A percentile compares a stretch with the other conserved stretches of the same genome.
Conservation (phyloP, 2,329 filamentous ascomycete genomes). For the Truncatella angustata region DNA sequence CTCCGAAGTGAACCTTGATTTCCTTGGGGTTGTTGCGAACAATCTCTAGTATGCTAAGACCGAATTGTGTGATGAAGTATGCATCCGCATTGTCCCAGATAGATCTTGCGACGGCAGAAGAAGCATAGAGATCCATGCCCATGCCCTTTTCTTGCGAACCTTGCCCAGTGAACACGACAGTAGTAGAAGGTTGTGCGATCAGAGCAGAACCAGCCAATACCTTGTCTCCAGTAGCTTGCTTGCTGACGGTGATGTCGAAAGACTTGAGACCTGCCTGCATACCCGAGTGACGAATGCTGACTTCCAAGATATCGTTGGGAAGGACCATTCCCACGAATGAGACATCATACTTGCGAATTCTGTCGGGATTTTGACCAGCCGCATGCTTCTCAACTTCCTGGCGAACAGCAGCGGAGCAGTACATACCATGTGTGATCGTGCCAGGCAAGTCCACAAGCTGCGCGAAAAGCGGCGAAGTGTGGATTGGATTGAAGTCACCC, state of each 20-base stretch:
- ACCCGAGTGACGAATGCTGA: slow-evolving; percentile 28
- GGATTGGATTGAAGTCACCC: slow-evolving; percentile 39
- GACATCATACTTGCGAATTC: slow-evolving; percentile 24
- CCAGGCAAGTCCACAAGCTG: slow-evolving; percentile 32
- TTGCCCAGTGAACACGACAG: slow-evolving; percentile 39
- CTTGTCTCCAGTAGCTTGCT: slow-evolving; percentile 26
- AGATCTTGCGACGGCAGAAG: slow-evolving; percentile 24
- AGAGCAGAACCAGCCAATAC: slow-evolving; percentile 23
- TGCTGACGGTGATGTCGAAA: slow-evolving; percentile 29
- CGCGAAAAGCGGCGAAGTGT: slow-evolving; percentile 34
- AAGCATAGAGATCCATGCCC: slow-evolving; percentile 41
- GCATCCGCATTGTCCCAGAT: slow-evolving; percentile 36
- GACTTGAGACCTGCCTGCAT: slow-evolving; percentile 33
- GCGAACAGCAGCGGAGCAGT: slow-evolving; percentile 29
- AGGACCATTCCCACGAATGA: slow-evolving; percentile 35
- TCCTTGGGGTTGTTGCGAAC: slow-evolving; percentile 35
- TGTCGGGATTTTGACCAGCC: slow-evolving; percentile 18
- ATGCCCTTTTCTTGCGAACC: slow-evolving; percentile 36
- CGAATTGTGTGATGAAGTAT: slow-evolving; percentile 28
- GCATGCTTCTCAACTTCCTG: slow-evolving; percentile 20
- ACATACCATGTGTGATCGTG: slow-evolving; percentile 41
- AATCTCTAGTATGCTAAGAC: slow-evolving; percentile 32
- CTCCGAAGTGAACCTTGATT: slow-evolving; percentile 35
- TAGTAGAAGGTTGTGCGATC: slow-evolving; percentile 29
- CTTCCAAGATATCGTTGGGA: slow-evolving; percentile 28